Evolutionary conservation across 2,329 filamentous ascomycete genomes (phyloP).

Genomic region (Eutypella sp.): DNA sequence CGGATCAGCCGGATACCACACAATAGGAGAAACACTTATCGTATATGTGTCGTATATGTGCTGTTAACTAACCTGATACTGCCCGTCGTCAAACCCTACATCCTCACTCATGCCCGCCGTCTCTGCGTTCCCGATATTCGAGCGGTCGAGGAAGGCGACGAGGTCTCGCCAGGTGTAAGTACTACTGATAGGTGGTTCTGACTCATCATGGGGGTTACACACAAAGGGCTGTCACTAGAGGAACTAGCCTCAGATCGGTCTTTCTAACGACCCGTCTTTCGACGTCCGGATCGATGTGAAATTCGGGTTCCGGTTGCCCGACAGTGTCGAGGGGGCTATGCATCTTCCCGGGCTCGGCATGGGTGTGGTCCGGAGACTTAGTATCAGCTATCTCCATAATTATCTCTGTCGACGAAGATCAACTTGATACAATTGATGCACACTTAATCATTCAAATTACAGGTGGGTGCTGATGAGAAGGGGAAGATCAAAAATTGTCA

Average conservation of each 20-base stretch:
- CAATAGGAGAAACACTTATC: neutral
- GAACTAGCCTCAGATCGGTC: slow-evolving; percentile 27
- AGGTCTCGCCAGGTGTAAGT: slow-evolving; percentile 19
- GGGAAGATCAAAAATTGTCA: too few relatives aligned
- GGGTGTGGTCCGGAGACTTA: neutral
- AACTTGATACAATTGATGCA: neutral
- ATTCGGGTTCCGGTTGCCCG: neutral
- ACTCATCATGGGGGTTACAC: slow-evolving; percentile 2
- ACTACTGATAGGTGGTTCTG: neutral
- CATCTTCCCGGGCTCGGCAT: neutral
- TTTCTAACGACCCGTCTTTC: slow-evolving; percentile 31
- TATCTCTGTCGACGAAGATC: neutral
- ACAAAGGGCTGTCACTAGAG: slow-evolving; percentile 28
- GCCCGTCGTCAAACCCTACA: slow-evolving; percentile 30
- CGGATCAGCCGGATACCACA: neutral
- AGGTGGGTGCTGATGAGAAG: too few relatives aligned
- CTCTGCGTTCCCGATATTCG: slow-evolving; percentile 36
- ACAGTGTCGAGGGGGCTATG: neutral
- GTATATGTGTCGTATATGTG: too few relatives aligned
- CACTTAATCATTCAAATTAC: too few relatives aligned
- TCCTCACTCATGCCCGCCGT: slow-evolving; percentile 32
- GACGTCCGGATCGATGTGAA: slow-evolving; percentile 22
- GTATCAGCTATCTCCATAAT: neutral
- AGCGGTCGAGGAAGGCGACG: slow-evolving; percentile 33
- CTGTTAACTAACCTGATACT: slow-evolving; percentile 31